These are phyloP conservation scores for Pythium aquatile DNA, from an alignment of 352 stramenopile genomes.

Conservation along the genomic window DNA sequence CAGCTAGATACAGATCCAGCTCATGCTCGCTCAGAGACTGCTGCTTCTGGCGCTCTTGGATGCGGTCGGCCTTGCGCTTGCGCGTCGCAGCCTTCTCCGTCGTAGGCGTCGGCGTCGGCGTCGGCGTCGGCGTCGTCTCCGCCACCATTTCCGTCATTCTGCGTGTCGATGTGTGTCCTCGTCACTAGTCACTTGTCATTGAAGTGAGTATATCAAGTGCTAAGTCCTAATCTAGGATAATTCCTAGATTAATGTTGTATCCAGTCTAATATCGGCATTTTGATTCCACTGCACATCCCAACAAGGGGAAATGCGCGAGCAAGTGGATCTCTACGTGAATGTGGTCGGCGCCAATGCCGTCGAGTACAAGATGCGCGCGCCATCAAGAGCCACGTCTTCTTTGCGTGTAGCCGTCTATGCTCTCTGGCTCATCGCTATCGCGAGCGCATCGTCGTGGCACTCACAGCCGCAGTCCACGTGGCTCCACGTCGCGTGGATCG, in stretches of 20 bases:
- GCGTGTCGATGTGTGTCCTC: background rate
- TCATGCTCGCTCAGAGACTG: conserved; percentile 60
- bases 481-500: conserved; percentile 10
- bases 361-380: conserved; percentile 47
- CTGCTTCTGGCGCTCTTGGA: conserved; percentile 39
- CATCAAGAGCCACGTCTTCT: background rate
- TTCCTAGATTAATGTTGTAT: conserved; percentile 2
- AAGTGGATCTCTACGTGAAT: conserved; percentile 53
- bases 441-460: conserved; percentile 20
- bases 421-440: conserved; percentile 13
- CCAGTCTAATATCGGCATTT: background rate
- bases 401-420: conserved; percentile 10
- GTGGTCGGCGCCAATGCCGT: conserved; percentile 47
- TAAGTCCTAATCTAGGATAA: background rate
- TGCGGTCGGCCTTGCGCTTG: conserved; percentile 50
- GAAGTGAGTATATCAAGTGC: background rate
- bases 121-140: conserved; percentile 8
- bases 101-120: background rate
- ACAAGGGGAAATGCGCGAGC: conserved; percentile 17
- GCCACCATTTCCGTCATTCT: conserved; percentile 7
- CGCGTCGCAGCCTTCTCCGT: conserved; percentile 10
- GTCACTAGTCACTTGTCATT: background rate
- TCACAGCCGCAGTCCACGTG: conserved; percentile 5
- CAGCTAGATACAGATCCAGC: conserved; percentile 55
- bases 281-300: background rate